Evolutionary conservation across 345 rosid genomes (phyloP).

Genomic region (Eucalyptus melliodora): DNA sequence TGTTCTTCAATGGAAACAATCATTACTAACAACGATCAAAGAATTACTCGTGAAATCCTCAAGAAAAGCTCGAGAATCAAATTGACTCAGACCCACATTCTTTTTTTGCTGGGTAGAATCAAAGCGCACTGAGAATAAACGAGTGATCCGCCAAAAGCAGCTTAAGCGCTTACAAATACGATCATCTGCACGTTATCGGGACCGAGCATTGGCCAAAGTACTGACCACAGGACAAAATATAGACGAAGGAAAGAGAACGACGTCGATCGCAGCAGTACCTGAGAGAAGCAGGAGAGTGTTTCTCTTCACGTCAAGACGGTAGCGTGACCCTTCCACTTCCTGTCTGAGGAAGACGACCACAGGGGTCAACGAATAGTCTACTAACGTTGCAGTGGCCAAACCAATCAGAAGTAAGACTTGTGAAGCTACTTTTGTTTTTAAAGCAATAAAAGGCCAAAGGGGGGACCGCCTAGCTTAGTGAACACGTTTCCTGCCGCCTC

Average conservation of each 20-base stretch:
- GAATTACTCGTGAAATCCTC: background rate
- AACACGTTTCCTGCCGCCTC: background rate
- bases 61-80: background rate
- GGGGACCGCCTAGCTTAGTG: background rate
- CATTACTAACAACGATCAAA: background rate
- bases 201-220: background rate
- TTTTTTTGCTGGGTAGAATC: background rate
- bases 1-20: background rate
- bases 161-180: background rate
- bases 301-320: background rate
- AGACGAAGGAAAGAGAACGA: background rate
- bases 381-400: background rate
- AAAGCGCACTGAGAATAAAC: background rate
- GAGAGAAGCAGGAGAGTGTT: background rate
- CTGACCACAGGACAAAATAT: background rate
- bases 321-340: background rate
- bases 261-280: background rate
- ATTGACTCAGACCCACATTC: background rate
- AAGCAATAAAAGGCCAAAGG: background rate
- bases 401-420: background rate
- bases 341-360: background rate
- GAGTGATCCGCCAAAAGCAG: background rate
- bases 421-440: background rate
- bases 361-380: background rate
- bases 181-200: background rate